Evolutionary conservation across 2,329 filamentous ascomycete genomes (phyloP).

Genomic region (Corniculantispora saksenae): DNA sequence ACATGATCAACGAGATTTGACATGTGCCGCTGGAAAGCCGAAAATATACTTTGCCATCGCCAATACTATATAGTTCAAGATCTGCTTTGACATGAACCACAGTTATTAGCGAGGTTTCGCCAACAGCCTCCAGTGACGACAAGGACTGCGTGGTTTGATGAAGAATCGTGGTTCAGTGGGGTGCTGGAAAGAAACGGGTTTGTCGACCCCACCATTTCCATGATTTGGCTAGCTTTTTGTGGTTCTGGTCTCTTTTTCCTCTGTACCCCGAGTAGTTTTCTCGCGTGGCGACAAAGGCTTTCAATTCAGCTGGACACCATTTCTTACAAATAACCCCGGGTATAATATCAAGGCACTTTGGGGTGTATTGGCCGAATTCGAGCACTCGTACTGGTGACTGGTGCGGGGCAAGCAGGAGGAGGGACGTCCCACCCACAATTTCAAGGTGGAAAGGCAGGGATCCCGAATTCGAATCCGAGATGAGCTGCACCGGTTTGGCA

Average conservation of each 20-base stretch:
- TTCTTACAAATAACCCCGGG: background rate
- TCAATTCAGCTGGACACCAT: background rate
- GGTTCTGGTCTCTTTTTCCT: background rate
- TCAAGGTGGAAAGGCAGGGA: too few relatives aligned
- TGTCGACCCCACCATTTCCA: slow-evolving; percentile 2
- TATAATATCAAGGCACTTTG: background rate
- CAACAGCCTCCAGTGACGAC: too few relatives aligned
- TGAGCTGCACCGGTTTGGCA: background rate
- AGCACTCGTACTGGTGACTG: background rate
- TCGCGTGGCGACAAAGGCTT: background rate
- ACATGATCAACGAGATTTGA: too few relatives aligned
- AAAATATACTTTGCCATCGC: too few relatives aligned
- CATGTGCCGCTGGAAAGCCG: too few relatives aligned
- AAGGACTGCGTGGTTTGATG: too few relatives aligned
- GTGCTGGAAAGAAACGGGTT: background rate
- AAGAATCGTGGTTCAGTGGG: background rate
- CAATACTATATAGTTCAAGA: background rate
- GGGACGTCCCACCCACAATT: background rate
- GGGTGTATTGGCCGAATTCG: background rate
- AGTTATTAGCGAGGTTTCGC: background rate
- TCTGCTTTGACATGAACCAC: background rate
- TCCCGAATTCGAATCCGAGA: slow-evolving; percentile 10
- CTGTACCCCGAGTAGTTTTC: background rate
- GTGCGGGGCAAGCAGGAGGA: background rate
- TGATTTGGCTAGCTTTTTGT: background rate